Percentiles rank a stretch among this genome's conserved stretches.
Conservation (phyloP, 2,329 filamentous ascomycete species). For the Penicillium sp. region DNA sequence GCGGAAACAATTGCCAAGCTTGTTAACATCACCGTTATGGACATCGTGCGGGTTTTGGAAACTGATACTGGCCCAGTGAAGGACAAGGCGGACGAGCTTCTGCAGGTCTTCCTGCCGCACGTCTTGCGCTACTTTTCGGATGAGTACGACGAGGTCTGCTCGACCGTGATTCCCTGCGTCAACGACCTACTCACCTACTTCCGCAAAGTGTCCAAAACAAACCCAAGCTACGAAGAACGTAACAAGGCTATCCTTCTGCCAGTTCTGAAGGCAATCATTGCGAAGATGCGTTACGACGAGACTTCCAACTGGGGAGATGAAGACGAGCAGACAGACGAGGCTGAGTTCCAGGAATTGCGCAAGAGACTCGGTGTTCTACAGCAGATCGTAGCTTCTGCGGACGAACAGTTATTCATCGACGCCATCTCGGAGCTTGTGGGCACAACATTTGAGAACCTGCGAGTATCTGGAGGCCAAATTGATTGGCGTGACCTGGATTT, state of each 20-base stretch:
- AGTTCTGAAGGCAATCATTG: constrained; percentile 86
- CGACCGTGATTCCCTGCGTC: constrained; percentile 87
- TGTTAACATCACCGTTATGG: constrained; percentile 83
- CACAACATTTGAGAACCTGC: constrained; percentile 78
- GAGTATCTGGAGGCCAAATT: constrained; percentile 70
- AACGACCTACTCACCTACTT: constrained; percentile 91
- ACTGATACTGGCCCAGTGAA: constrained; percentile 61
- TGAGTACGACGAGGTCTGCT: constrained; percentile 97
- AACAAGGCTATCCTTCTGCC: constrained; percentile 83
- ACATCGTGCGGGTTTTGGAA: constrained; percentile 85
- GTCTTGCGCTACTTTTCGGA: constrained; percentile 94
- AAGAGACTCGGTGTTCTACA: constrained; percentile 88
- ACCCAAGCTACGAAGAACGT: constrained; percentile 65
- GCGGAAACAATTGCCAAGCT: constrained; percentile 94
- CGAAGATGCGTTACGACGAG: constrained; percentile 97
- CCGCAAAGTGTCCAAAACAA: constrained; percentile 70
- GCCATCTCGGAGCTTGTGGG: constrained; percentile 85
- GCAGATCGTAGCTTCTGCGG: constrained; percentile 86
- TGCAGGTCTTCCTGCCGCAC: constrained; percentile 78
- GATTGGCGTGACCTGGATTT: constrained; percentile 96
- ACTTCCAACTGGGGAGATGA: constrained; percentile 91
- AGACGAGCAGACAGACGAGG: constrained; percentile 93
- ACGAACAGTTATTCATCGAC: constrained; percentile 85
- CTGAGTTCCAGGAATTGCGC: constrained; percentile 92
- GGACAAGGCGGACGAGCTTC: constrained; percentile 74